phyloP scores from a whole-genome alignment of 176 grass and related monocot species.

The Poa annua region DNA sequence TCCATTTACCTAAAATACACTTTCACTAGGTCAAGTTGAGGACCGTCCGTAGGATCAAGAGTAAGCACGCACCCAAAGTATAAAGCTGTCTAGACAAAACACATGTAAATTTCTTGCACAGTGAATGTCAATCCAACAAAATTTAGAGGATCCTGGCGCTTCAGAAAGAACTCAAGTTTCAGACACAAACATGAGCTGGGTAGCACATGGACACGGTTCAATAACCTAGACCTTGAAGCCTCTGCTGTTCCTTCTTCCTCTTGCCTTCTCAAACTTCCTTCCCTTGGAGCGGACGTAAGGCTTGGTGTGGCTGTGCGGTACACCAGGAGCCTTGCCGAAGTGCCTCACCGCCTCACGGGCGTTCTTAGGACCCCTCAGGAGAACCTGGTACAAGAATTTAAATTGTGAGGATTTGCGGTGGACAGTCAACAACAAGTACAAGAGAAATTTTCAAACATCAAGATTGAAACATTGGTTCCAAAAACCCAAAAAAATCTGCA shows the following conservation, averaged over 20 bases:
- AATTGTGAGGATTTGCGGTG: not conserved
- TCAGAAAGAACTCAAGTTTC: conserved; percentile 23
- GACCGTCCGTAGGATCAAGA: not conserved
- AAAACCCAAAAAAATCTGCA: not conserved
- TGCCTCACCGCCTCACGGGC: conserved; percentile 79
- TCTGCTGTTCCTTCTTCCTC: conserved; percentile 79
- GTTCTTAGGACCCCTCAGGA: conserved; percentile 77
- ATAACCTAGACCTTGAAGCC: conserved; percentile 68
- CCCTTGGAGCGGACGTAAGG: conserved; percentile 72
- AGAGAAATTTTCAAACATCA: not conserved
- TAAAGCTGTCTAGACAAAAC: not conserved
- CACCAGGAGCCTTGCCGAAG: conserved; percentile 73
- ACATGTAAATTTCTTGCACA: not conserved
- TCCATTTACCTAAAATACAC: too few species aligned
- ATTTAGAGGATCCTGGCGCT: conserved; percentile 33
- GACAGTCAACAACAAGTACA: not conserved
- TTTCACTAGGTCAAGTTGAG: too few species aligned
- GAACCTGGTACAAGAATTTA: conserved; percentile 47
- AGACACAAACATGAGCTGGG: conserved; percentile 17
- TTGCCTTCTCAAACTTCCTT: conserved; percentile 86
- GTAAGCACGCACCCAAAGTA: not conserved
- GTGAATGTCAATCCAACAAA: conserved; percentile 39
- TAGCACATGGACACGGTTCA: not conserved
- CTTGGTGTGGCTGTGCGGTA: conserved; percentile 80
- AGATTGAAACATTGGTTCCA: not conserved